Conservation (phyloP, 2,329 filamentous ascomycete genomes). For the Boeremia lycopersici region DNA sequence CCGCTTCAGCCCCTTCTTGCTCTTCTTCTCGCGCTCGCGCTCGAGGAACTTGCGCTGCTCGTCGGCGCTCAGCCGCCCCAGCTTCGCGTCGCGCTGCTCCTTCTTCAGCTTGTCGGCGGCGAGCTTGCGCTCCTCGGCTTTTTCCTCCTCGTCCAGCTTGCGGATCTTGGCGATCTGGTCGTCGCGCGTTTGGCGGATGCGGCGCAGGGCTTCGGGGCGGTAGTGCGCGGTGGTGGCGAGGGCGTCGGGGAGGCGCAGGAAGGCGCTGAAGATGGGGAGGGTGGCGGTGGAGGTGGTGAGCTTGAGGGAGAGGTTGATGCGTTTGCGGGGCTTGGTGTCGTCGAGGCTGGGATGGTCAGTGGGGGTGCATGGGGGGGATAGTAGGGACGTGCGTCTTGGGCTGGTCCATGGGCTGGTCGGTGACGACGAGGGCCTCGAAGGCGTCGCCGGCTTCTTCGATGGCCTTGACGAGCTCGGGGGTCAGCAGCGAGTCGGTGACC, state of each 20-base stretch:
- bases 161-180: slow-evolving; percentile 79
- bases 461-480: slow-evolving; percentile 82
- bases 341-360: slow-evolving; percentile 65
- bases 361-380: neutral
- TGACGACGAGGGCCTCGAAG: slow-evolving; percentile 81
- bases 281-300: slow-evolving; percentile 68
- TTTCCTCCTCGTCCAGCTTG: slow-evolving; percentile 75
- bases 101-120: slow-evolving; percentile 70
- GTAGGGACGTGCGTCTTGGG: slow-evolving; percentile 72
- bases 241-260: slow-evolving; percentile 82
- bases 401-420: slow-evolving; percentile 87
- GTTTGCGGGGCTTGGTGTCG: slow-evolving; percentile 84
- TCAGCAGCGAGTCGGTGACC: slow-evolving; percentile 85
- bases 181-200: slow-evolving; percentile 80
- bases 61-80: slow-evolving; percentile 70
- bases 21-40: slow-evolving; percentile 83
- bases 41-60: slow-evolving; percentile 67
- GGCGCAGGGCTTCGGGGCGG: slow-evolving; percentile 84
- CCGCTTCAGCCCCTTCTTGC: slow-evolving; percentile 72
- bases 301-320: slow-evolving; percentile 76
- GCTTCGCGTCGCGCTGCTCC: slow-evolving; percentile 74
- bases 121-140: slow-evolving; percentile 64
- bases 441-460: slow-evolving; percentile 77
- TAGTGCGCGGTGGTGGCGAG: slow-evolving; percentile 81
- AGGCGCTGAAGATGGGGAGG: slow-evolving; percentile 78